A percentile compares a stretch with the other conserved stretches of the same genome.
Conservation (phyloP, 2,329 filamentous ascomycete genomes). For the Drechslera avenae region DNA sequence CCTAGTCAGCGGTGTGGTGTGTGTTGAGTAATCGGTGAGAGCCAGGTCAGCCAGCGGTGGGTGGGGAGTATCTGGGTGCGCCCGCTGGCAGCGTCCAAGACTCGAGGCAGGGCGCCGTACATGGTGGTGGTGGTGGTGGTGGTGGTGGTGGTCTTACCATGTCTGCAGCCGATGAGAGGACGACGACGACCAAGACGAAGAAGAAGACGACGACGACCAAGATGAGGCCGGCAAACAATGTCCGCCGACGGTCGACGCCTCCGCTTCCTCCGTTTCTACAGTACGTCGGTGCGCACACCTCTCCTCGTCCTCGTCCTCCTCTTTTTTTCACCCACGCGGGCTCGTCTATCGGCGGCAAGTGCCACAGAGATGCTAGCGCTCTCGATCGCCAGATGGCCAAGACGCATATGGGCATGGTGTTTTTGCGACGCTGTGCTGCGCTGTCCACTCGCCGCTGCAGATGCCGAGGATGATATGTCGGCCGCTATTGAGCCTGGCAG, state of each 20-base stretch:
- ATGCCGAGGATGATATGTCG: slow-evolving; percentile 6
- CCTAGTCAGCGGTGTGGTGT: neutral
- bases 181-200: no score
- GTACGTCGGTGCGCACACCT: neutral
- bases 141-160: no score
- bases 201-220: no score
- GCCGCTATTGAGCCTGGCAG: slow-evolving; percentile 14
- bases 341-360: slow-evolving; percentile 11
- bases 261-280: no score
- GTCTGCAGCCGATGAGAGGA: no score
- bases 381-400: slow-evolving; percentile 9
- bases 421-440: neutral
- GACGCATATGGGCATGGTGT: slow-evolving; percentile 3
- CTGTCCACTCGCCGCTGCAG: no score
- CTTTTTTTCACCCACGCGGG: neutral
- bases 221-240: neutral
- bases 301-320: no score
- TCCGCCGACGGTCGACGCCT: neutral
- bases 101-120: no score
- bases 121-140: no score
- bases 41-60: neutral
- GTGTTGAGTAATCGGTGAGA: neutral
- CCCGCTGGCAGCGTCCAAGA: no score
- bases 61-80: no score
- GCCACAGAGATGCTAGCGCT: slow-evolving; percentile 10